A percentile compares a stretch with the other conserved stretches of the same genome.
Evolutionary conservation across 2,329 filamentous ascomycete genomes (phyloP).

Genomic region (Penicillium freii): DNA sequence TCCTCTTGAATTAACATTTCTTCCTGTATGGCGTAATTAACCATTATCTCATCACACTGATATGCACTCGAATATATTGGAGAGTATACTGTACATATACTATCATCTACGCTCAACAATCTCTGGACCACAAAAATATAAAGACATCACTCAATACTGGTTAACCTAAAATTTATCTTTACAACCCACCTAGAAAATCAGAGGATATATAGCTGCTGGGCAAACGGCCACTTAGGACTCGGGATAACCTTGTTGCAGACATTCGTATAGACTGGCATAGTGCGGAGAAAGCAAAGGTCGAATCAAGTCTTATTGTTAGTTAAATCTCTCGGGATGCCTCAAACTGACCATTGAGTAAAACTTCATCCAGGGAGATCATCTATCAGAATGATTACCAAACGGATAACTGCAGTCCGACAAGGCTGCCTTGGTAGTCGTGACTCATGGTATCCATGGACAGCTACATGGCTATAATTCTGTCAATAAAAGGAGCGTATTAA

Average conservation of each 20-base stretch:
- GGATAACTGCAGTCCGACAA: constrained; percentile 5
- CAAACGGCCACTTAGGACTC: not conserved
- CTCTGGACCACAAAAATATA: not conserved
- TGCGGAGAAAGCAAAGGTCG: not conserved
- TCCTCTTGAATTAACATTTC: not conserved
- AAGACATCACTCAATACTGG: not conserved
- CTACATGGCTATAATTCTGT: not conserved
- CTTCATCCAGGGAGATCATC: not conserved
- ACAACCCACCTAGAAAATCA: not conserved
- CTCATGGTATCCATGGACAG: not conserved
- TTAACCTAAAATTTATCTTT: too few relatives aligned
- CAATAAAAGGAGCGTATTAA: not conserved
- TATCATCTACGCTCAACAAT: not conserved
- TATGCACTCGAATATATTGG: not conserved
- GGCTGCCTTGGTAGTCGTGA: not conserved
- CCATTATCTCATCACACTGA: not conserved
- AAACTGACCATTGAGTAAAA: not conserved
- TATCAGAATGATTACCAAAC: not conserved
- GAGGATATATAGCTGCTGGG: not conserved
- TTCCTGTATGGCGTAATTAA: not conserved
- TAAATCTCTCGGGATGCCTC: not conserved
- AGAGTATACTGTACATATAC: not conserved
- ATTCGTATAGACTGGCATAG: not conserved
- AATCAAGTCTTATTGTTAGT: not conserved
- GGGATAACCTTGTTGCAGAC: too few relatives aligned